Evolutionary conservation across 2,329 filamentous ascomycete genomes (phyloP), one percentile per base, ranked within the genome.

Genomic region (Arthrocladium fulminans): DNA sequence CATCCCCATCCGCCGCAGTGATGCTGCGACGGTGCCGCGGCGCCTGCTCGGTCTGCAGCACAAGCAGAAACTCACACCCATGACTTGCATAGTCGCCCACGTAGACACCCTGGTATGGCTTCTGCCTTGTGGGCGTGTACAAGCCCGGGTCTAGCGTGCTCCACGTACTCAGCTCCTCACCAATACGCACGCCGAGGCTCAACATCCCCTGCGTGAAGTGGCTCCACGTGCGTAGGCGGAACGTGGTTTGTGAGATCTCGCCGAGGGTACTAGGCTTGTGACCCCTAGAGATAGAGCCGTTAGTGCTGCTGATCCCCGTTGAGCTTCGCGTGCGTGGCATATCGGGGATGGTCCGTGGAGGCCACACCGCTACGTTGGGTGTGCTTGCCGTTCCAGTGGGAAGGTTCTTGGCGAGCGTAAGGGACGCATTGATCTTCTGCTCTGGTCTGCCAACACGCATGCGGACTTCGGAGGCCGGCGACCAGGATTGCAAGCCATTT

Each of bases 91-190:
- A 96, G 63, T 96, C 89, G 0, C 89, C 89, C 13, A 88, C 84
- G 85, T 87, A 97, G 24, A 98, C 87, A 0, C 90, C 90, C 54
- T 88, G 81, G 72, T 83, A 96, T 0, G 88, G 89, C 62, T 88
- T 90, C 47, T 81, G 74, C 8, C 69, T 63, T 0, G 88, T 94
- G 0, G 90, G 88, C 0, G 81, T 92, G 62, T 94, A 96, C n/a
- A 84, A 66, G 2, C 69, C 69, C 2, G 81, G 77, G 37, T 88
- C 80, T 1, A 97, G 70, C 0, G 88, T 94, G 0, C 84, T 87
- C 58, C 80, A 83, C 0, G 77, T 82, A 2, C 72, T 71, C 15
- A 80, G 68, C 37, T 74, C 70, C 55, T 79, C 76, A 3, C 70
- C 72, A 43, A 75, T 67, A 1, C 69, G 64, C 51, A 72, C 62